Percentiles rank a stretch among this genome's conserved stretches.
phyloP scores from a whole-genome alignment of 1,284 basidiomycete genomes.

The Heliocybe sulcata region DNA sequence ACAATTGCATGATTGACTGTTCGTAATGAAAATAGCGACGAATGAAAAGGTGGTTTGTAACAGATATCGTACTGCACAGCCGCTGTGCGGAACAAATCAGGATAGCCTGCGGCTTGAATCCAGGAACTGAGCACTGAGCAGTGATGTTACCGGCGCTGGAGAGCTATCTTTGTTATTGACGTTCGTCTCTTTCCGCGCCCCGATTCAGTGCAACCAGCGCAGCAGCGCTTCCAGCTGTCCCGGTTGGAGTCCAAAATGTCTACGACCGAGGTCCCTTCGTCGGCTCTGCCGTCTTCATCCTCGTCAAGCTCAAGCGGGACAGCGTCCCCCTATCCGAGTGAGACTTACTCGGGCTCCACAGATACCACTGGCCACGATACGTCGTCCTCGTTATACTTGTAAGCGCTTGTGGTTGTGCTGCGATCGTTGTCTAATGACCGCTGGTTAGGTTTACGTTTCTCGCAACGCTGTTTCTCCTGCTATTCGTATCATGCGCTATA shows the following conservation, averaged over 20 bases:
- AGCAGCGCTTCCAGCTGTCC: neutral
- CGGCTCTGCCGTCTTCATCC: neutral
- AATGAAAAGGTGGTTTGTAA: no score
- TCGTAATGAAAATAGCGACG: no score
- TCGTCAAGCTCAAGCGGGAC: neutral
- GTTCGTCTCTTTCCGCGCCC: no score
- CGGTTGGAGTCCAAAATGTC: neutral
- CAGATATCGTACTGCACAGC: no score
- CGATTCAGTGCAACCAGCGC: neutral
- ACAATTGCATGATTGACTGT: no score
- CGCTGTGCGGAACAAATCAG: no score
- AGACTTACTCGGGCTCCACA: neutral
- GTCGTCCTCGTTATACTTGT: neutral
- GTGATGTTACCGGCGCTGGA: no score
- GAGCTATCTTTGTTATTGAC: no score
- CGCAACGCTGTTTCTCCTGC: constrained; percentile 58
- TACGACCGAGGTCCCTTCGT: neutral
- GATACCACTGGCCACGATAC: neutral
- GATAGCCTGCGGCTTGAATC: no score
- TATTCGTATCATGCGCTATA: constrained; percentile 56
- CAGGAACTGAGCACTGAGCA: no score
- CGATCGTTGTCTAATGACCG: neutral
- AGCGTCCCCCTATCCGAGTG: neutral
- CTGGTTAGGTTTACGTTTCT: constrained; percentile 57
- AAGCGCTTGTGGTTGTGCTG: neutral